A percentile compares a stretch with the other conserved stretches of the same genome.
Evolutionary conservation across 495 filamentous ascomycete genomes (phyloP).

Genomic region (Penicillium tannophilum): DNA sequence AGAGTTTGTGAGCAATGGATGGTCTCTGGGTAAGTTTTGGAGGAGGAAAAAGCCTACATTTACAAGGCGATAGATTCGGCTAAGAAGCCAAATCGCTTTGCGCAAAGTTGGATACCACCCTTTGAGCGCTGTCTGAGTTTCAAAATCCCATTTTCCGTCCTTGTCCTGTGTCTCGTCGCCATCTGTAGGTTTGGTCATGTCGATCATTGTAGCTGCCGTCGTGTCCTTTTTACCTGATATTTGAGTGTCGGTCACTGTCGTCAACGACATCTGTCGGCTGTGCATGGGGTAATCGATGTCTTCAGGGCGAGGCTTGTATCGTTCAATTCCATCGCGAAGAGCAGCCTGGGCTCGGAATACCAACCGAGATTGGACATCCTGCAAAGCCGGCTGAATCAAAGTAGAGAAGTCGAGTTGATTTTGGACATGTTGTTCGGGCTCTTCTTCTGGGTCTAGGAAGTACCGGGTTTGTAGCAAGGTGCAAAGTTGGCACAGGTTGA

Average conservation of each 20-base stretch:
- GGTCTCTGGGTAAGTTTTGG: background rate
- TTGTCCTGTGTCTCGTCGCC: slow-evolving; percentile 52
- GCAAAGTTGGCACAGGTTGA: slow-evolving; percentile 80
- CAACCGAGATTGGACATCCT: slow-evolving; percentile 74
- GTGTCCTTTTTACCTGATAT: slow-evolving; percentile 50
- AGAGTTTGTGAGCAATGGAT: slow-evolving; percentile 3
- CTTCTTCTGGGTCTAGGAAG: slow-evolving; percentile 71
- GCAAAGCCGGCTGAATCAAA: slow-evolving; percentile 67
- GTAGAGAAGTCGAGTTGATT: slow-evolving; percentile 66
- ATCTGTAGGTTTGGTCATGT: slow-evolving; percentile 53
- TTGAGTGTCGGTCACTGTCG: slow-evolving; percentile 51
- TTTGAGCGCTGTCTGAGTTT: slow-evolving; percentile 49
- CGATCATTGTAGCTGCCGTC: slow-evolving; percentile 44
- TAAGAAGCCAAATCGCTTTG: slow-evolving; percentile 80
- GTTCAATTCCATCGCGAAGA: slow-evolving; percentile 69
- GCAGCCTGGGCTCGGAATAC: slow-evolving; percentile 70
- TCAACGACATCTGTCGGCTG: slow-evolving; percentile 48
- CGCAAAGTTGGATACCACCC: slow-evolving; percentile 70
- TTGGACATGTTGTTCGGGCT: slow-evolving; percentile 55
- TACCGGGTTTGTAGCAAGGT: slow-evolving; percentile 84
- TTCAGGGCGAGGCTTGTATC: slow-evolving; percentile 66
- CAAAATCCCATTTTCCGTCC: slow-evolving; percentile 55
- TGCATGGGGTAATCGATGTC: slow-evolving; percentile 68
- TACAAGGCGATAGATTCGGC: slow-evolving; percentile 80
- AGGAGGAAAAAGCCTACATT: slow-evolving; percentile 49